phyloP scores from a whole-genome alignment of 345 rosid species.

The Erodium maritimum region DNA sequence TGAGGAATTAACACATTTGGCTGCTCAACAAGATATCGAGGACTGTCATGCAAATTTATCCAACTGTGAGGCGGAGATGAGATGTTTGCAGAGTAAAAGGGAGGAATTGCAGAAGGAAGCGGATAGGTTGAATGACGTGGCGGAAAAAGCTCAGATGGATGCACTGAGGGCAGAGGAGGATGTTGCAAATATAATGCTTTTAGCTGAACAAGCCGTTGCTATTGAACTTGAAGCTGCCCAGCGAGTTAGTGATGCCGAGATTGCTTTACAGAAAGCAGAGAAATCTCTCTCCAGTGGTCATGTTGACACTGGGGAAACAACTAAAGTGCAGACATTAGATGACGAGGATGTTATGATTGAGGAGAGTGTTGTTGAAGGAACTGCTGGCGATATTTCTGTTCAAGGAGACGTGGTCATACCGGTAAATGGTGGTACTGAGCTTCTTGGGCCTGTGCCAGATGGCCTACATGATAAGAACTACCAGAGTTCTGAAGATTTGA shows the following conservation, averaged over 20 bases:
- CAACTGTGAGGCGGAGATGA: constrained; percentile 47
- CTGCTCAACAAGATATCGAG: constrained; percentile 47
- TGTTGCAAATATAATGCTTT: constrained; percentile 77
- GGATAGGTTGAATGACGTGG: constrained; percentile 52
- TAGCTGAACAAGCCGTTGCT: constrained; percentile 97
- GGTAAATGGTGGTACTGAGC: constrained; percentile 29
- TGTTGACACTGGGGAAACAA: constrained; percentile 34
- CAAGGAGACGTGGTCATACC: constrained; percentile 32
- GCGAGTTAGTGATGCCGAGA: constrained; percentile 63
- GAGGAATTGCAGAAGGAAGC: constrained; percentile 68
- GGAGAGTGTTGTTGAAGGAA: constrained; percentile 30
- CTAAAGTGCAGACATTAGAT: background rate
- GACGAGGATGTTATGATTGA: constrained; percentile 26
- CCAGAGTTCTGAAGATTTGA: constrained; percentile 32
- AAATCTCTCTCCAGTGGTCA: constrained; percentile 37
- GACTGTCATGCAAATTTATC: constrained; percentile 45
- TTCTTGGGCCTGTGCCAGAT: constrained; percentile 26
- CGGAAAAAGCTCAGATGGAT: constrained; percentile 55
- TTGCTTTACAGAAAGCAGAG: constrained; percentile 64
- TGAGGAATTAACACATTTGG: constrained; percentile 29
- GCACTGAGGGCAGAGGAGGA: constrained; percentile 86
- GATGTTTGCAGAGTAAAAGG: constrained; percentile 39
- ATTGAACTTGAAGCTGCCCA: constrained; percentile 75
- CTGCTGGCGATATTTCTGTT: constrained; percentile 14
- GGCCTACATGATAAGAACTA: constrained; percentile 31